Conservation (phyloP, 352 stramenopile species). For the Ophiocytium majus region DNA sequence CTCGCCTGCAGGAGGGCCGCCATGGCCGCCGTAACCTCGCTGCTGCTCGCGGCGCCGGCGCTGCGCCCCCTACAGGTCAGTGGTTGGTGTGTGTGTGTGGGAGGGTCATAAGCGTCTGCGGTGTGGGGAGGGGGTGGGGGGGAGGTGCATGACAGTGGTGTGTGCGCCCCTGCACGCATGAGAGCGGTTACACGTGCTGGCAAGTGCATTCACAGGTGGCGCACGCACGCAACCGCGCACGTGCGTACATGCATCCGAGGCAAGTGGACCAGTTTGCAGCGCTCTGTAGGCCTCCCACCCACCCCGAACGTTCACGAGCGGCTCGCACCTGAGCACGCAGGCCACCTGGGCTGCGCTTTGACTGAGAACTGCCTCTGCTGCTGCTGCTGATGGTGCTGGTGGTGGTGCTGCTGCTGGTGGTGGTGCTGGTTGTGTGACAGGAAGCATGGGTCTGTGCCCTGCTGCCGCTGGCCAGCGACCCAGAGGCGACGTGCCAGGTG, state of each 20-base stretch:
- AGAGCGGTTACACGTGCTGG: background rate
- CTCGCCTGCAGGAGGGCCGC: conserved; percentile 48
- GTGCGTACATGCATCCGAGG: too few relatives aligned
- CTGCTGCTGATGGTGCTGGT: too few relatives aligned
- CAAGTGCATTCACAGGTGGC: background rate
- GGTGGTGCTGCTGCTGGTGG: too few relatives aligned
- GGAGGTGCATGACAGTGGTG: background rate
- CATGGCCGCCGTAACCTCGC: conserved; percentile 43
- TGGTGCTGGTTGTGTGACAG: too few relatives aligned
- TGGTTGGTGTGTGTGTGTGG: background rate
- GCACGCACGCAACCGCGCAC: too few relatives aligned
- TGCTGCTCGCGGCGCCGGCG: conserved; percentile 37
- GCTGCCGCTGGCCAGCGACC: conserved; percentile 53
- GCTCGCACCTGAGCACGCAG: too few relatives aligned
- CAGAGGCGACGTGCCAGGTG: conserved; percentile 55
- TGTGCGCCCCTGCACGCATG: background rate
- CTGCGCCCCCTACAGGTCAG: background rate
- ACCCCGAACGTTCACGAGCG: too few relatives aligned
- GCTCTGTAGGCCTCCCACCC: too few relatives aligned
- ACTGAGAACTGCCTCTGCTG: too few relatives aligned
- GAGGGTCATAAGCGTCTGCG: background rate
- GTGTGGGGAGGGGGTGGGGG: background rate
- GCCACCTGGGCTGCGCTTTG: too few relatives aligned
- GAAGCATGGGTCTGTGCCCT: conserved; percentile 47
- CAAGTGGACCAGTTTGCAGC: too few relatives aligned